Evolutionary conservation across 345 rosid species (phyloP).

Genomic region (Syzygium grande): DNA sequence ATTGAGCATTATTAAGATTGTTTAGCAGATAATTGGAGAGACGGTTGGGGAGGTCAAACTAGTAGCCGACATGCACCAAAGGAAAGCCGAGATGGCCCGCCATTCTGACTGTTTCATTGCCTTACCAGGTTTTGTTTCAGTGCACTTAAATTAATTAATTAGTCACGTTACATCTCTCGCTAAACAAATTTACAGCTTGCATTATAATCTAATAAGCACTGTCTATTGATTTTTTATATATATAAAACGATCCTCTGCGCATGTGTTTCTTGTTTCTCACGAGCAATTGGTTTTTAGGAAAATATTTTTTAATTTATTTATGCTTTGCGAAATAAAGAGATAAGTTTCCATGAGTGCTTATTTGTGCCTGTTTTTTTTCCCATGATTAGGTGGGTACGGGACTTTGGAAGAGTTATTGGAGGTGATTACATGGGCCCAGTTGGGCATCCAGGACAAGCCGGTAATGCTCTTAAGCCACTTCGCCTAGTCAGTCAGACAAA

Average conservation of each 20-base stretch:
- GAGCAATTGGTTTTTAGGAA: too few species aligned
- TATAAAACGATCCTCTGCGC: neutral
- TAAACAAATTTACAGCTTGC: neutral
- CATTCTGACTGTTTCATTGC: slow-evolving; percentile 43
- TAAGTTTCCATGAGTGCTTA: too few species aligned
- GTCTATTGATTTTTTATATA: neutral
- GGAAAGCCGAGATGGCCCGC: slow-evolving; percentile 47
- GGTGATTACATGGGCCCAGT: slow-evolving; percentile 42
- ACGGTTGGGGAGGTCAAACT: slow-evolving; percentile 42
- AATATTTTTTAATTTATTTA: too few species aligned
- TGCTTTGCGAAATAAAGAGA: neutral
- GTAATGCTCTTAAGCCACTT: slow-evolving; percentile 6
- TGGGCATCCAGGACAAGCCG: slow-evolving; percentile 45
- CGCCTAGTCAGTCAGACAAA: neutral
- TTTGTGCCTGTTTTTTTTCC: neutral
- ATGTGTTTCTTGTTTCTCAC: neutral
- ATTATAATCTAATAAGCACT: neutral
- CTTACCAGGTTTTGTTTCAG: slow-evolving; percentile 23
- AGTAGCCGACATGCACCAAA: slow-evolving; percentile 43
- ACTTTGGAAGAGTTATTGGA: slow-evolving; percentile 39
- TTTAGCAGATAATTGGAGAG: slow-evolving; percentile 56
- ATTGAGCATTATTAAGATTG: neutral
- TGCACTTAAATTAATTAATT: neutral
- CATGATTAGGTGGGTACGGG: slow-evolving; percentile 33
- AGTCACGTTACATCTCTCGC: neutral